Base-by-base conservation (phyloP, 2,329 filamentous ascomycete species). In the Podosphaera fusca region DNA sequence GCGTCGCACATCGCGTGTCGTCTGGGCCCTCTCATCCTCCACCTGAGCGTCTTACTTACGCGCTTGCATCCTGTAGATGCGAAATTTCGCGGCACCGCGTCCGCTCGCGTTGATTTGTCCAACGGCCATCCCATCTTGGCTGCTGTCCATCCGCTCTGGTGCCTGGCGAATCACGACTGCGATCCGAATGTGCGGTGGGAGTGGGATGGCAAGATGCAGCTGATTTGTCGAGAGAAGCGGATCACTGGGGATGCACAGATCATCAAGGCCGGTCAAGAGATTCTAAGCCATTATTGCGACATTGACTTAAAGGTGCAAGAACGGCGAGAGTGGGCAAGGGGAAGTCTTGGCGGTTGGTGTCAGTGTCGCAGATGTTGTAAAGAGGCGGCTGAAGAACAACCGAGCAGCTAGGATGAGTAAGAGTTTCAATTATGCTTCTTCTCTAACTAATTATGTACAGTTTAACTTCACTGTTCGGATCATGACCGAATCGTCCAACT, bases 171-270 rank as follows among this genome's bases (percentile, higher is more conserved):
- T 66, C 92, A 98, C 68, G 87, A 88, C 68, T 98, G 92, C 70
- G 82, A 95, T 67, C 92, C 92, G 7, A 95, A 95, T 68, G 88
- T 96, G 45, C 79, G 79, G 2, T 98, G 92, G 92, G 86, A 94
- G 65, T 95, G 89, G 87, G 81, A 84, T 34, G 85, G 85, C 0
- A 77, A 76, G 56, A 89, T 92, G 76, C 77, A 79, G 40, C 78
- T 92, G 59, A 79, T 74, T 73, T 78, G 79, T 1, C 73, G 81
- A 53, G 72, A 80, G 60, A 71, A 75, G 60, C 72, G 79, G 42
- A 73, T 84, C 3, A 76, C 4, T 76, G 75, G 66, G 64, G 67
- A 45, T 1, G 68, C 70, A 1, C 76, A 76, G 0, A 85, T 85
- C 0, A 81, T 96, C 63, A 79, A 74, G 64, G 78, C 79, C 55